phyloP scores from a whole-genome alignment of 1,284 basidiomycete genomes.

The Phellopilus nigrolimitatus region DNA sequence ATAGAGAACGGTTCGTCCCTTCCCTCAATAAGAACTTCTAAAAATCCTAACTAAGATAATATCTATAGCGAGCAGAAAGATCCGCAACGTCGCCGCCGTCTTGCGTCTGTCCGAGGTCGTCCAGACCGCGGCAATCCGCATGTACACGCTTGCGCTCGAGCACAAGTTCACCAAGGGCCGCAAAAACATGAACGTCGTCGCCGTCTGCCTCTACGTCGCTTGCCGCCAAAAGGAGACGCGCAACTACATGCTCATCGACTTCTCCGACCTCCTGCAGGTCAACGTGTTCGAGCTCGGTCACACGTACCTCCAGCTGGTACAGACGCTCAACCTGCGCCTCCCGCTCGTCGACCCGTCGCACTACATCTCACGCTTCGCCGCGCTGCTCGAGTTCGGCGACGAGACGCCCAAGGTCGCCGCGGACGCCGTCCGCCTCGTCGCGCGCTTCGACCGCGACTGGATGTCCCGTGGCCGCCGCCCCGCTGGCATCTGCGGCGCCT shows the following conservation, averaged over 20 bases:
- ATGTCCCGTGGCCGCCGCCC: slow-evolving; percentile 94
- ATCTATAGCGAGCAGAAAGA: slow-evolving; percentile 70
- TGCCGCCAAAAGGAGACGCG: slow-evolving; percentile 88
- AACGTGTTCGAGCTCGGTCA: slow-evolving; percentile 98
- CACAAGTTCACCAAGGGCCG: slow-evolving; percentile 94
- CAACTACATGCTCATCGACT: slow-evolving; percentile 98
- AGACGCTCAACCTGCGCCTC: slow-evolving; percentile 83
- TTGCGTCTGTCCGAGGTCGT: slow-evolving; percentile 80
- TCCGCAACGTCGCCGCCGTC: slow-evolving; percentile 75
- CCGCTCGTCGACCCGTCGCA: slow-evolving; percentile 95
- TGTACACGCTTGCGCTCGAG: slow-evolving; percentile 92
- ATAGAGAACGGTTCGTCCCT: slow-evolving; percentile 73
- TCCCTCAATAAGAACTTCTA: not conserved
- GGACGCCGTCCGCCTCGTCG: slow-evolving; percentile 91
- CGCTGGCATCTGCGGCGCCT: slow-evolving; percentile 96
- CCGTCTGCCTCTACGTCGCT: slow-evolving; percentile 93
- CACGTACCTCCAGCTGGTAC: slow-evolving; percentile 92
- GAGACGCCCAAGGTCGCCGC: slow-evolving; percentile 89
- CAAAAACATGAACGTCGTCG: slow-evolving; percentile 88
- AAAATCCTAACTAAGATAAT: slow-evolving; percentile 6
- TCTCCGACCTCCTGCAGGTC: slow-evolving; percentile 89
- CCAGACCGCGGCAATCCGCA: slow-evolving; percentile 76
- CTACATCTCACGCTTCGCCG: slow-evolving; percentile 95
- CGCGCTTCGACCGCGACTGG: slow-evolving; percentile 96
- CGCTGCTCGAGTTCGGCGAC: slow-evolving; percentile 95